Conservation (phyloP, 1,284 basidiomycete species). For the Sporisorium exsertum region DNA sequence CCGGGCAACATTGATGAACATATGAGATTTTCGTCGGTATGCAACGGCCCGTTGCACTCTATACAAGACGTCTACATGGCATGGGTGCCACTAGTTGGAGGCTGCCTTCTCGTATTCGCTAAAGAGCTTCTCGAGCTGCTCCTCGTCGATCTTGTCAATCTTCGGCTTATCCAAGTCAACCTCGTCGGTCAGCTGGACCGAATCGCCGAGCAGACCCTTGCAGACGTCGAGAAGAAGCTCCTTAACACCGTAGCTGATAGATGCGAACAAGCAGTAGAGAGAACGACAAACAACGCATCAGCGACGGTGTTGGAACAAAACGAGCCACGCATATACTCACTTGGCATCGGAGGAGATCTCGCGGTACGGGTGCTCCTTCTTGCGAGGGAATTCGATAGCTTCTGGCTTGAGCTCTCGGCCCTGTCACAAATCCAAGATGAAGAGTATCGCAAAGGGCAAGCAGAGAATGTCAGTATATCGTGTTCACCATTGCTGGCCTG, state of each 20-base stretch:
- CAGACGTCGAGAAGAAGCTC: slow-evolving; percentile 49
- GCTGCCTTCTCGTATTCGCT: slow-evolving; percentile 46
- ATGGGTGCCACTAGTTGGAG: neutral
- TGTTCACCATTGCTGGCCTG: neutral
- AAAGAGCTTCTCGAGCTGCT: slow-evolving; percentile 49
- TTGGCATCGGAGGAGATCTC: slow-evolving; percentile 50
- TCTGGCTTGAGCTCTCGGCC: slow-evolving; percentile 50
- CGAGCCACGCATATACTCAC: slow-evolving; percentile 15
- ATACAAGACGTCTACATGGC: neutral
- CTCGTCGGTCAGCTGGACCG: slow-evolving; percentile 43
- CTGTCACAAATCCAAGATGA: neutral
- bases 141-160: slow-evolving; percentile 51
- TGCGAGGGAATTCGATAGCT: slow-evolving; percentile 49
- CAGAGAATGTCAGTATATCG: neutral
- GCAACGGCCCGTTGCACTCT: neutral
- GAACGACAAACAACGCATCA: neutral
- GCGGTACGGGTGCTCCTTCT: slow-evolving; percentile 51
- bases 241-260: slow-evolving; percentile 48
- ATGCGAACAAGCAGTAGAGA: neutral
- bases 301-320: neutral
- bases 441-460: neutral
- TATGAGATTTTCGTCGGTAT: neutral
- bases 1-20: no score
- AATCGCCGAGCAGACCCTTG: slow-evolving; percentile 47
- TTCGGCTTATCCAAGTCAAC: slow-evolving; percentile 41